Percentiles rank a stretch among this genome's conserved stretches.
Conservation (phyloP, 2,329 filamentous ascomycete genomes). For the Phyllosticta capitalensis region DNA sequence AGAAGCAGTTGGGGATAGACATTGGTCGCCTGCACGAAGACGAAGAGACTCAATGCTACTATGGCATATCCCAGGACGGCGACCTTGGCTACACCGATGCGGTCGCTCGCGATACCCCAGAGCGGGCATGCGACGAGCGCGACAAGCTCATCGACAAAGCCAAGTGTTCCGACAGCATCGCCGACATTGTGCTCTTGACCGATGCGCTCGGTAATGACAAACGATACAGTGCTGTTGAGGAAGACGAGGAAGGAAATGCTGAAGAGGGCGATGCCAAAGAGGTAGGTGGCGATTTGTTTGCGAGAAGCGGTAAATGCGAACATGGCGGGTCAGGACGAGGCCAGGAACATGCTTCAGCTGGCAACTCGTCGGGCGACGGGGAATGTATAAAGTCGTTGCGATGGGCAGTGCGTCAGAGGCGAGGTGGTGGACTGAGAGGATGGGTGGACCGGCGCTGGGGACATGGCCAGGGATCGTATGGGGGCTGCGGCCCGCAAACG, state of each 20-base stretch:
- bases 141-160: conserved; percentile 76
- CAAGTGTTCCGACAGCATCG: conserved; percentile 72
- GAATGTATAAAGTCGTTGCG: neutral
- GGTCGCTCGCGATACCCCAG: conserved; percentile 71
- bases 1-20: conserved; percentile 84
- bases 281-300: conserved; percentile 57
- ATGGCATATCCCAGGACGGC: conserved; percentile 69
- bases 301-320: conserved; percentile 47
- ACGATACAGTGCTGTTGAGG: conserved; percentile 74
- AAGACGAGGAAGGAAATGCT: conserved; percentile 86
- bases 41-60: conserved; percentile 64
- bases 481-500: neutral
- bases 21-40: conserved; percentile 78
- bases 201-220: conserved; percentile 75
- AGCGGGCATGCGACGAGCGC: conserved; percentile 69
- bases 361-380: neutral
- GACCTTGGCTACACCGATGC: conserved; percentile 58
- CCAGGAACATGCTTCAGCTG: neutral
- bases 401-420: neutral
- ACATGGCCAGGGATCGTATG: neutral
- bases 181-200: conserved; percentile 65
- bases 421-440: too few species aligned
- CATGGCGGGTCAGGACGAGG: conserved; percentile 17
- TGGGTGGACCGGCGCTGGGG: conserved; percentile 1
- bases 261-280: conserved; percentile 74